Percentiles rank a stretch among this genome's conserved stretches.
Evolutionary conservation across 305 asterid genomes (phyloP).

Genomic region (Fraxinus greggii): DNA sequence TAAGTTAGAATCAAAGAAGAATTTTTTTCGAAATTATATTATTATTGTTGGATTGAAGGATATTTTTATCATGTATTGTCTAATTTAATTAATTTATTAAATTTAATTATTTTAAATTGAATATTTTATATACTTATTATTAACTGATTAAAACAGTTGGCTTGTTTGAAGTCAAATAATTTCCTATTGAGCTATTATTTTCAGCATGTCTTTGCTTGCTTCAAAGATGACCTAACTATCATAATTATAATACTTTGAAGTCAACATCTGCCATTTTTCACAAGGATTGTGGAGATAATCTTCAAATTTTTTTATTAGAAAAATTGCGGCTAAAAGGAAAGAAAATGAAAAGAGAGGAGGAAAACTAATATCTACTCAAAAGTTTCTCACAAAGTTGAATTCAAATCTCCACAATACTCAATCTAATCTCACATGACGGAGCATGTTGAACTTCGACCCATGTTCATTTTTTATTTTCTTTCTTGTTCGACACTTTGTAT

Average conservation of each 20-base stretch:
- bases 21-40: not conserved
- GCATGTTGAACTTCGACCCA: not conserved
- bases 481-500: not conserved
- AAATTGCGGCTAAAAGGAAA: not conserved
- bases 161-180: slow-evolving; percentile 28
- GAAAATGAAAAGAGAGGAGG: not conserved
- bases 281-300: not conserved
- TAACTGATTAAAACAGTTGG: slow-evolving; percentile 5
- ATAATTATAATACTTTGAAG: not conserved
- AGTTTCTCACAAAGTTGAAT: not conserved
- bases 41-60: not conserved
- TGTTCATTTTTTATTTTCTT: not conserved
- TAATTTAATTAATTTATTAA: not conserved
- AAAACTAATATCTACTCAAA: not conserved
- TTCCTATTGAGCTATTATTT: slow-evolving; percentile 24
- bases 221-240: not conserved
- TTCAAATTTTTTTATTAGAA: not conserved
- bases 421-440: not conserved
- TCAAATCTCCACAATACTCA: not conserved
- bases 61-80: not conserved
- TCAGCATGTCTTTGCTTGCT: slow-evolving; percentile 24
- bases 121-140: not conserved
- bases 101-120: not conserved
- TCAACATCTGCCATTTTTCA: slow-evolving; percentile 19
- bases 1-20: not conserved